Evolutionary conservation across 2,329 filamentous ascomycete genomes (phyloP), one percentile per base, ranked within the genome.

Genomic region (Ustilaginoidea virens): DNA sequence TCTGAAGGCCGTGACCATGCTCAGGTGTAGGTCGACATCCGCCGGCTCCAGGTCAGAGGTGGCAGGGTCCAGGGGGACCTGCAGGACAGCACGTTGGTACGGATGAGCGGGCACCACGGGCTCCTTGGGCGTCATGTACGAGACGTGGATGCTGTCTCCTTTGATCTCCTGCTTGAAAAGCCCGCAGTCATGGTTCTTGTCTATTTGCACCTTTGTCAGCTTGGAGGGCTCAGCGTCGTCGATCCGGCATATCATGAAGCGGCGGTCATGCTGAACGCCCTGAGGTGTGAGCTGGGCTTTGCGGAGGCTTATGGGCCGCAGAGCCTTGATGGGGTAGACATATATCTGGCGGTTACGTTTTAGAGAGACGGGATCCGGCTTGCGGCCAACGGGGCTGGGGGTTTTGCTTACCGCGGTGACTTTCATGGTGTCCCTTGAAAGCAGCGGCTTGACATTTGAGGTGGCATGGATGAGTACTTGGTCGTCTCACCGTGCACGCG

Each of bases 311-410:
- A 76, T 66, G 28, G 67, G 69, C 20, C 72, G 68, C n/a, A 82
- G 62, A 6, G 66, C 74, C 47, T 83, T 83, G 53, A 83, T 74
- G 23, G 79, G 77, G 47, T 83, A 81, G 27, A 78, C 61, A 49
- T 74, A 80, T 20, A 83, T 60, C 51, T 56, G 15, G 14, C 19
- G 14, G n/a, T 9, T 9, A 13, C 22, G n/a, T n/a, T n/a, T n/a
- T n/a, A n/a, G n/a, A n/a, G n/a, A n/a, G n/a, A n/a, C n/a, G n/a
- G n/a, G n/a, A n/a, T n/a, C n/a, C n/a, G n/a, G n/a, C n/a, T n/a
- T n/a, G n/a, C n/a, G 12, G 35, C 33, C 17, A 22, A 29, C n/a
- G 30, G 32, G 14, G 11, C 14, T 5, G 16, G 22, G 10, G 16
- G 14, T 5, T 11, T 17, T 12, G 5, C n/a, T 19, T 27, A 27